Evolutionary conservation across 2,329 filamentous ascomycete species (phyloP).

Genomic region (Hypoxylon rubiginosum): DNA sequence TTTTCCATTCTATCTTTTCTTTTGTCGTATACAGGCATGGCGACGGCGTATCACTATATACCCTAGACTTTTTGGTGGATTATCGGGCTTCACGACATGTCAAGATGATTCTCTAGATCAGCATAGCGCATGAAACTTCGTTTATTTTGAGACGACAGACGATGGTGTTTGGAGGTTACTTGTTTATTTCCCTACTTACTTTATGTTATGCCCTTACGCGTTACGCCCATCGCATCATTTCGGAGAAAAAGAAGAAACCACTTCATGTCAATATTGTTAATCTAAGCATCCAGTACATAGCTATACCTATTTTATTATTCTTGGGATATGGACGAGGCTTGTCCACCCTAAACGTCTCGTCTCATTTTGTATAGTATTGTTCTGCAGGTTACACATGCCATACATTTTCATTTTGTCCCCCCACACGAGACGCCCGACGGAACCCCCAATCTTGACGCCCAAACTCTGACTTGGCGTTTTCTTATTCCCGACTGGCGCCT

Average conservation of each 20-base stretch:
- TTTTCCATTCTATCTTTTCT: constrained; percentile 15
- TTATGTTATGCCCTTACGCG: constrained; percentile 31
- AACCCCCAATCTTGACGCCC: background rate
- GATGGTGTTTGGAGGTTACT: constrained; percentile 20
- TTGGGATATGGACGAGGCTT: constrained; percentile 8
- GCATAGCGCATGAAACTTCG: constrained; percentile 31
- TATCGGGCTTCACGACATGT: constrained; percentile 28
- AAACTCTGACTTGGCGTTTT: background rate
- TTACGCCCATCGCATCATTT: constrained; percentile 26
- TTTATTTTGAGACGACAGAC: background rate
- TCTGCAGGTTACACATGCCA: background rate
- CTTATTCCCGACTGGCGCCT: background rate
- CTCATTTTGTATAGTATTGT: background rate
- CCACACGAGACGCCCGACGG: background rate
- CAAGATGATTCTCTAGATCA: constrained; percentile 29
- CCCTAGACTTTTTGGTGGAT: constrained; percentile 32
- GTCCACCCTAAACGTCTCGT: background rate
- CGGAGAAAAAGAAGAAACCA: constrained; percentile 14
- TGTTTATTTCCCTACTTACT: background rate
- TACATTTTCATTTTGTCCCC: background rate
- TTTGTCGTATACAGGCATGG: constrained; percentile 43
- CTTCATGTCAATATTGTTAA: constrained; percentile 28
- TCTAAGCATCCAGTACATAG: constrained; percentile 31
- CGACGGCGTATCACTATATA: constrained; percentile 44
- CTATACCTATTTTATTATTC: constrained; percentile 17